phyloP scores from a whole-genome alignment of 2,329 filamentous ascomycete genomes.

The Penicillium sp. region DNA sequence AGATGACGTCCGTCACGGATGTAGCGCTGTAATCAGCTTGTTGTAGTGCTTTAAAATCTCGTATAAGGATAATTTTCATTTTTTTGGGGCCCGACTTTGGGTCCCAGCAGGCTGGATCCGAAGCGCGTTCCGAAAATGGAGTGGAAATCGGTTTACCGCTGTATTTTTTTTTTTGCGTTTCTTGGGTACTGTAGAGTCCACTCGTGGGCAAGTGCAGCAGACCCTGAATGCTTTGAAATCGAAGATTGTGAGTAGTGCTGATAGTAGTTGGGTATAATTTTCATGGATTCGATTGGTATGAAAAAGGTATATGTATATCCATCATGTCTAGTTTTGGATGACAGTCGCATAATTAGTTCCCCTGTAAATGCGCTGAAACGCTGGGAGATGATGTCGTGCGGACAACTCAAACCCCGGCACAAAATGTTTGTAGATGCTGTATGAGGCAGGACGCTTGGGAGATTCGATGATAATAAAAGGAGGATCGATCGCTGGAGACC shows the following conservation, averaged over 20 bases:
- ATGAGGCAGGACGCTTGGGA: conserved; percentile 10
- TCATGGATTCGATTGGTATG: background rate
- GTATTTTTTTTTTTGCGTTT: conserved; percentile 1
- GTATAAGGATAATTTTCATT: background rate
- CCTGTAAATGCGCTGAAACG: conserved; percentile 1
- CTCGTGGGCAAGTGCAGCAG: background rate
- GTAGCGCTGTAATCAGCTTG: background rate
- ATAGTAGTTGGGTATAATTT: background rate
- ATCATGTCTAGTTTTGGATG: conserved; percentile 5
- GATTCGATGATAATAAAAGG: conserved; percentile 1
- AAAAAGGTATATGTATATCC: conserved; percentile 1
- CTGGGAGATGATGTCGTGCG: background rate
- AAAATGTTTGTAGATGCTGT: conserved; percentile 11
- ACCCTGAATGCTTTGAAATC: background rate
- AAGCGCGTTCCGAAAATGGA: background rate
- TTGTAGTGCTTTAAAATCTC: background rate
- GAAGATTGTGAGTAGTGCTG: background rate
- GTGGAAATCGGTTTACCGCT: background rate
- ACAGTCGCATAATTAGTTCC: conserved; percentile 7
- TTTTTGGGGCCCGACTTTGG: background rate
- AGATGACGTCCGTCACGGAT: conserved; percentile 8
- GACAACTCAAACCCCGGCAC: background rate
- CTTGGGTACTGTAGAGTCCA: background rate
- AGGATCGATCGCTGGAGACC: conserved; percentile 17
- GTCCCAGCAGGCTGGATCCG: background rate